Conservation (phyloP, 1,284 basidiomycete species). For the Trichosporon sp. region DNA sequence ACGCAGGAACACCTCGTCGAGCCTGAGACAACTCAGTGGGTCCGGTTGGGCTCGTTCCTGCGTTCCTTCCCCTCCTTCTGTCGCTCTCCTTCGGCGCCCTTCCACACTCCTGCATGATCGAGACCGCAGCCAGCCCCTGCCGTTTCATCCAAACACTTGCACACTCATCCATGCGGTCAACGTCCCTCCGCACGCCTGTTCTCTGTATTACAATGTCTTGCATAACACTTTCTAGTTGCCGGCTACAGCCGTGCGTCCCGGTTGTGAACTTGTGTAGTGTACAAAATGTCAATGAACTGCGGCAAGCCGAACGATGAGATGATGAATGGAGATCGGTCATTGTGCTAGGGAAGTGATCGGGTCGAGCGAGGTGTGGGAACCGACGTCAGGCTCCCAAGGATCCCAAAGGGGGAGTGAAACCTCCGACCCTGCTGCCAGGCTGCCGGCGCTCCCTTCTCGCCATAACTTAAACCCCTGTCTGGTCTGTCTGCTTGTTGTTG, state of each 20-base stretch:
- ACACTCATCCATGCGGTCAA: neutral
- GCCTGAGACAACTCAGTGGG: slow-evolving; percentile 10
- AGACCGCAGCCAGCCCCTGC: neutral
- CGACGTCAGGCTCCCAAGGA: neutral
- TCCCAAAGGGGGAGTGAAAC: slow-evolving; percentile 4
- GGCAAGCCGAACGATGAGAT: neutral
- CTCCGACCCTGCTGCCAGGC: neutral
- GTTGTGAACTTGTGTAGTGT: neutral
- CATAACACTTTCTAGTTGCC: neutral
- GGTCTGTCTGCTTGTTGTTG: neutral
- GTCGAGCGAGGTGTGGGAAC: neutral
- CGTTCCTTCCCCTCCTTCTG: slow-evolving; percentile 16
- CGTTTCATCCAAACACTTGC: neutral
- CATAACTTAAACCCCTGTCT: neutral
- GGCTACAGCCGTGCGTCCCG: neutral
- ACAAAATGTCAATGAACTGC: slow-evolving; percentile 1
- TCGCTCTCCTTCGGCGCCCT: neutral
- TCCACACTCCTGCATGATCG: neutral
- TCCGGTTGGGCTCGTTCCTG: slow-evolving; percentile 1
- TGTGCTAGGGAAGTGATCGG: neutral
- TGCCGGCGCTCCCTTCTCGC: neutral
- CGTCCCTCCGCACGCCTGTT: neutral
- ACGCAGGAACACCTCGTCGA: neutral
- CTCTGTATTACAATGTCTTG: neutral
- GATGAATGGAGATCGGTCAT: neutral